These are phyloP conservation scores for Aureobasidium vineae DNA, from an alignment of 2,329 filamentous ascomycete genomes.

Conservation along the genomic window DNA sequence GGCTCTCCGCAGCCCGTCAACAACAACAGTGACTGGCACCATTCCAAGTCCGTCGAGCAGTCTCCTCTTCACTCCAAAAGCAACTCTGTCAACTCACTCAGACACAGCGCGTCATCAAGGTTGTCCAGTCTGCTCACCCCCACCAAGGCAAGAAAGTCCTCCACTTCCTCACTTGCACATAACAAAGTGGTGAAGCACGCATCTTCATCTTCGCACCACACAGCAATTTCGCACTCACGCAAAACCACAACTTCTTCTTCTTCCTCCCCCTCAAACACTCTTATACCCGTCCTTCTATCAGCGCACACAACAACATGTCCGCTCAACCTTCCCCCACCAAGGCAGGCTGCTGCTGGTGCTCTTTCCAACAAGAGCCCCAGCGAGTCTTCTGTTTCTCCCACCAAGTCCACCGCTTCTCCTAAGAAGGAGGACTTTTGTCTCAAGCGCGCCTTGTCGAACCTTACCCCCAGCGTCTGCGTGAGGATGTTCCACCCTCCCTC, in stretches of 20 bases:
- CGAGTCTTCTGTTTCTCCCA: not conserved
- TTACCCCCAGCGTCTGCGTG: not conserved
- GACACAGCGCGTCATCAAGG: not conserved
- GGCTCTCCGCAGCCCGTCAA: slow-evolving; percentile 7
- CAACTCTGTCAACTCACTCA: not conserved
- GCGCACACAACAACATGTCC: not conserved
- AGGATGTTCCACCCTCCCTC: not conserved
- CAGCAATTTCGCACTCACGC: not conserved
- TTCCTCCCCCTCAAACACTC: not conserved
- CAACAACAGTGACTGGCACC: slow-evolving; percentile 6
- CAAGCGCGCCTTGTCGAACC: slow-evolving; percentile 6
- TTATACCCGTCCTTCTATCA: not conserved
- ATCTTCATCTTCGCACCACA: not conserved
- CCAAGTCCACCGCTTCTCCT: not conserved
- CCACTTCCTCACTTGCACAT: not conserved
- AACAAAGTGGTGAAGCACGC: not conserved
- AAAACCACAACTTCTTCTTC: not conserved
- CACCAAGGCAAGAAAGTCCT: not conserved
- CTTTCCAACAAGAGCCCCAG: not conserved
- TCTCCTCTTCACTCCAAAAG: slow-evolving; percentile 6
- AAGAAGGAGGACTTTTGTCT: slow-evolving; percentile 3
- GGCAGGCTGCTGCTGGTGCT: slow-evolving; percentile 6
- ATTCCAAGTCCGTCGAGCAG: not conserved
- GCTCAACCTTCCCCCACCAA: not conserved
- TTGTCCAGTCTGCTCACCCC: slow-evolving; percentile 4